Evolutionary conservation across 2,329 filamentous ascomycete genomes (phyloP), one percentile per base, ranked within the genome.

Genomic region (Escovopsis sp.): DNA sequence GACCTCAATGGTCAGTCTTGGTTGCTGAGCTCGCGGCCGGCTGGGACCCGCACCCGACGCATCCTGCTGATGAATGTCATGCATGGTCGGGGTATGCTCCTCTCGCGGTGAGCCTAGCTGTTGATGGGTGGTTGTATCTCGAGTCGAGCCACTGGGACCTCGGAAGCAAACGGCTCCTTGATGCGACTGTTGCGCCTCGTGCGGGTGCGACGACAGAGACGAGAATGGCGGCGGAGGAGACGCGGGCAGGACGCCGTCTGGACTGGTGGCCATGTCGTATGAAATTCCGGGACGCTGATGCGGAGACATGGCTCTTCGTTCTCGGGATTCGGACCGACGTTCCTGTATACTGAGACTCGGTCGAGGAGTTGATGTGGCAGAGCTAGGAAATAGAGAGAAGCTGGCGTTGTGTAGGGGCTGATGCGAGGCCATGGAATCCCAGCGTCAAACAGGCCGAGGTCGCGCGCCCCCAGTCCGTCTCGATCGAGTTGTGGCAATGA

Each of bases 341-440:
- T 56, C 56, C 33, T 63, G 61, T 40, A 56, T 65, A 42, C 27
- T 29, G 11, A 14, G 27, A 18, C 64, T 37, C 15, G 48, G 45
- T 32, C 45, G 51, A 18, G 52, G 48, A 21, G 46, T 54, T n/a
- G 55, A 53, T 21, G 49, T 37, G 43, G 52, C 64, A 16, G 67
- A 61, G 43, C 60, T 72, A 19, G 70, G 69, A 46, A 74, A 73
- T 40, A 74, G 62, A 40, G 70, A 73, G 52, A 73, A 71, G 39
- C 65, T 63, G 49, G 62, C 65, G 16, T 60, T 50, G 37, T 55
- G 57, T 37, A 52, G 49, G n/a, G 45, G 37, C 31, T 48, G 47
- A 34, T 51, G 47, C 34, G 58, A 48, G 23, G 61, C 57, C 62
- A 65, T 65, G 39, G 16, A 41, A n/a, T n/a, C n/a, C n/a, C n/a